Base-by-base conservation (phyloP, 352 stramenopile genomes). In the Phytophthora hibernalis region DNA sequence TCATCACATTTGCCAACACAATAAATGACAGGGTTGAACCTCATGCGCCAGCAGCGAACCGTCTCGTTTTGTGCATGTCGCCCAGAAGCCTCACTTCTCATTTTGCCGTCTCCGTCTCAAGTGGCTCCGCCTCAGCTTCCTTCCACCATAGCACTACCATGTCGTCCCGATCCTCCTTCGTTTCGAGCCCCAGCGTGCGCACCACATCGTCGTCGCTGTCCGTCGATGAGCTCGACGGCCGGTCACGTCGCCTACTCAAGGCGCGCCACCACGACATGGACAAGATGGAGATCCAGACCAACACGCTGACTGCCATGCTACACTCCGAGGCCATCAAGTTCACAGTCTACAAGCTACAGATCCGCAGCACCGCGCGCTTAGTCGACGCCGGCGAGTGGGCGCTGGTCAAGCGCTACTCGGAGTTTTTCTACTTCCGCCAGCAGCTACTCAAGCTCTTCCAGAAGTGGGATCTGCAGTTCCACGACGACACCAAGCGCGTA, bases 331-430 rank as follows among this genome's bases (percentile, higher is more conserved):
- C 62, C 18, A 71, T 80, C 48, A 82, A 80, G 31, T 83, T 90
- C 51, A 92, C 84, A 20, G 55, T 90, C 13, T 92, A 92, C 75
- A 76, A 79, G 48, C 71, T 92, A 45, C 71, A 83, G 53, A 85
- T 90, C 65, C 67, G 68, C 54, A 85, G 76, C 50, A 79, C 66
- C 21, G 54, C 56, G 18, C 73, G 64, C 16, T 55, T 56, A 22
- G 44, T 54, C 9, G 71, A 75, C 26, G 56, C 52, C 4, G 67
- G 61, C 55, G 73, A 73, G 71, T 92, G 81, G 84, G 61, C 72
- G 31, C 58, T 92, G 40, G 62, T 70, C 50, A 87, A 87, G 55
- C 78, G 84, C 37, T 92, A 87, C 61, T 90, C 81, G 16, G 80
- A 92, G 68, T 92, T 89, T 64, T 80, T 77, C 42, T 42, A 56